Evolutionary conservation across 1,139 yeast genomes (phyloP).

Genomic region (Suhomyces chickasaworum): DNA sequence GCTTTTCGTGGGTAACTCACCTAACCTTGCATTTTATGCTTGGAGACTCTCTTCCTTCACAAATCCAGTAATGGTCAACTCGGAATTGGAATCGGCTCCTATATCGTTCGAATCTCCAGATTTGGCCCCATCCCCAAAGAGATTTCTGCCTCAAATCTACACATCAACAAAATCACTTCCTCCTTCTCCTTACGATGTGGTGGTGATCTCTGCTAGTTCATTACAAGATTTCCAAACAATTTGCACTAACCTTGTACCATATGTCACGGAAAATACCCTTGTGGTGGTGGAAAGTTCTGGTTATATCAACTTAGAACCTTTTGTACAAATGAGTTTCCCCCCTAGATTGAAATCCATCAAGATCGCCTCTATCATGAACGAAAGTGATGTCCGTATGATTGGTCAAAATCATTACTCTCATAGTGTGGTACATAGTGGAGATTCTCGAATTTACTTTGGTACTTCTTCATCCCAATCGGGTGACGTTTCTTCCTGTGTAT

Average conservation of each 20-base stretch:
- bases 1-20: conserved; percentile 46
- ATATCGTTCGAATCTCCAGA: conserved; percentile 11
- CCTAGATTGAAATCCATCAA: conserved; percentile 36
- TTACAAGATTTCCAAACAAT: conserved; percentile 45
- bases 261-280: conserved; percentile 41
- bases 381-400: conserved; percentile 56
- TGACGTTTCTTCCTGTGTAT: conserved; percentile 19
- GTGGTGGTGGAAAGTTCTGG: conserved; percentile 70
- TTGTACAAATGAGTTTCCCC: conserved; percentile 45
- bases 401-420: conserved; percentile 29
- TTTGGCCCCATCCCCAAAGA: conserved; percentile 3
- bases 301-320: conserved; percentile 70
- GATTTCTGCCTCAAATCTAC: conserved; percentile 28
- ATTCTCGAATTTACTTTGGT: conserved; percentile 46
- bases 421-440: conserved; percentile 29
- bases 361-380: conserved; percentile 64
- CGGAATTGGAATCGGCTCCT: conserved; percentile 9
- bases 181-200: conserved; percentile 34
- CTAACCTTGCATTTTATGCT: conserved; percentile 52
- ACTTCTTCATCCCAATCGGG: conserved; percentile 25
- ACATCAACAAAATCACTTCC: conserved; percentile 23
- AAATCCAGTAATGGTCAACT: conserved; percentile 32
- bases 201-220: conserved; percentile 39
- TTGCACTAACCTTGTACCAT: conserved; percentile 31
- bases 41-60: conserved; percentile 44